phyloP scores from a whole-genome alignment of 2,329 filamentous ascomycete genomes.

The Cercospora berteroae region DNA sequence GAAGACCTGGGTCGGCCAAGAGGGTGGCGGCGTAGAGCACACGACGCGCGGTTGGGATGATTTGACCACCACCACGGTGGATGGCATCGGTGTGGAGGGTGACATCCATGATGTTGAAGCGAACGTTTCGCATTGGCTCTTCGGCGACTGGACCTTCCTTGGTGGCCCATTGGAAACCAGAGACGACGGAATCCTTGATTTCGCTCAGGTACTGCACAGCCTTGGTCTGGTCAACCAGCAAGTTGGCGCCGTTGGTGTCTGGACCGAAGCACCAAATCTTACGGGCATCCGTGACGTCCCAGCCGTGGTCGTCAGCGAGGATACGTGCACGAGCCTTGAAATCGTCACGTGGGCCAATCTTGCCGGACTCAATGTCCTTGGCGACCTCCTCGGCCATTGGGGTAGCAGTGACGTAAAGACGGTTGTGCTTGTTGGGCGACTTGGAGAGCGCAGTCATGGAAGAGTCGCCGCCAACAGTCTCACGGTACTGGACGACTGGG shows the following conservation, averaged over 20 bases:
- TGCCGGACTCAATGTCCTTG: conserved; percentile 84
- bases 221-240: conserved; percentile 99
- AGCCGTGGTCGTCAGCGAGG: conserved; percentile 94
- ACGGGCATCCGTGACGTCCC: conserved; percentile 99
- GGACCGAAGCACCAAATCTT: conserved; percentile 99
- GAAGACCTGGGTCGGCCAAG: conserved; percentile 84
- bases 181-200: conserved; percentile 99
- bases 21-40: conserved; percentile 92
- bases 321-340: conserved; percentile 97
- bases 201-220: conserved; percentile 99
- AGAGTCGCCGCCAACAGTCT: conserved; percentile 81
- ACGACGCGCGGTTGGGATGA: conserved; percentile 97
- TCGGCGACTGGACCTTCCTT: conserved; percentile 96
- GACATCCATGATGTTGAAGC: conserved; percentile 99
- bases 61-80: conserved; percentile 97
- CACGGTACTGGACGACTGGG: conserved; percentile 97
- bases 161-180: conserved; percentile 99
- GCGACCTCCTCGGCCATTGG: conserved; percentile 90
- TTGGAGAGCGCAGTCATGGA: conserved; percentile 97
- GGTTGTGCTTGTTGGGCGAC: conserved; percentile 99
- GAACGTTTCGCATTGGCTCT: conserved; percentile 94
- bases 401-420: conserved; percentile 92
- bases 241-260: conserved; percentile 95
- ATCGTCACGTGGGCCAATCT: conserved; percentile 93
- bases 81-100: conserved; percentile 99